phyloP scores from a whole-genome alignment of 345 rosid species.

The Eucalyptus marginata region DNA sequence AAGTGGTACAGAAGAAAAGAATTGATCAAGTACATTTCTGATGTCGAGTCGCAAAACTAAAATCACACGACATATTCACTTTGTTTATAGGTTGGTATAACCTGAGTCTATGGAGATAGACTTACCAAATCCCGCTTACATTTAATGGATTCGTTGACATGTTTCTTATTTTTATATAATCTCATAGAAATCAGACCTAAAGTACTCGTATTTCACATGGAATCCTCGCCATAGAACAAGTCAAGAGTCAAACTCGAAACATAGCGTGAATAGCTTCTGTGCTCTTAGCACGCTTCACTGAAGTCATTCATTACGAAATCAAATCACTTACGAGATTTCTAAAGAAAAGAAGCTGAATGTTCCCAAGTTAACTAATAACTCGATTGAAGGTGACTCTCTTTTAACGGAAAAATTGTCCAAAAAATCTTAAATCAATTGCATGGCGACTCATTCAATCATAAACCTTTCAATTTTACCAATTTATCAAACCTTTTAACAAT shows the following conservation, averaged over 20 bases:
- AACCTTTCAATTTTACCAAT: no score
- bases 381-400: not conserved
- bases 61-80: not conserved
- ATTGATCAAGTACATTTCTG: not conserved
- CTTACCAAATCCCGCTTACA: not conserved
- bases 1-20: not conserved
- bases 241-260: not conserved
- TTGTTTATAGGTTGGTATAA: not conserved
- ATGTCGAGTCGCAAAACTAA: not conserved
- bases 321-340: not conserved
- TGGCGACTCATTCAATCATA: fast-evolving
- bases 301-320: not conserved
- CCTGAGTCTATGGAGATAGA: not conserved
- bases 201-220: not conserved
- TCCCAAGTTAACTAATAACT: not conserved
- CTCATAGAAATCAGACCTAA: not conserved
- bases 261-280: not conserved
- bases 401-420: not conserved
- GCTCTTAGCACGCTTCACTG: not conserved
- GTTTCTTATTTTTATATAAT: not conserved
- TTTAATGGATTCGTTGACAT: not conserved
- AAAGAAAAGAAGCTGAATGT: not conserved
- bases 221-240: not conserved
- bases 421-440: no score
- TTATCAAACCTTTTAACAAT: no score